Evolutionary conservation across 768 basidiomycete species (phyloP).

Genomic region (Hericium alpestre): DNA sequence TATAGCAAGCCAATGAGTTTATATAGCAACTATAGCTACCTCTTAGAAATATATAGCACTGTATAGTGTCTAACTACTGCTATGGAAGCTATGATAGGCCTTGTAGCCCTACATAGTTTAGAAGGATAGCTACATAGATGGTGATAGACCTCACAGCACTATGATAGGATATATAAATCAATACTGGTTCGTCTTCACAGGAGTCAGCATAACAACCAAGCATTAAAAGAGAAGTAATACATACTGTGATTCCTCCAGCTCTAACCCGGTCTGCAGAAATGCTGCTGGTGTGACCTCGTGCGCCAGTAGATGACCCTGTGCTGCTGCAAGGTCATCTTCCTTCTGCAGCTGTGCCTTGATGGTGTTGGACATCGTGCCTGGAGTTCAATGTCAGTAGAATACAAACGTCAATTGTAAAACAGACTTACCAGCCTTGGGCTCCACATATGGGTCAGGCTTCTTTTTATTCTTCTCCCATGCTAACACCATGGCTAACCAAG

Average conservation of each 20-base stretch:
- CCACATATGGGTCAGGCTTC: background rate
- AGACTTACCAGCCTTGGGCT: background rate
- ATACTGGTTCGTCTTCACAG: too few species aligned
- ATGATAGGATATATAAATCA: too few species aligned
- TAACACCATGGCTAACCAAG: background rate
- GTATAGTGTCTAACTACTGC: too few species aligned
- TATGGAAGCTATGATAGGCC: too few species aligned
- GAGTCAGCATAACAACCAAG: too few species aligned
- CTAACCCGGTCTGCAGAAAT: background rate
- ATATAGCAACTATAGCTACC: too few species aligned
- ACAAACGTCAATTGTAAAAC: too few species aligned
- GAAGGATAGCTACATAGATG: too few species aligned
- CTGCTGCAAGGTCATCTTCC: background rate
- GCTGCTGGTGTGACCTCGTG: background rate
- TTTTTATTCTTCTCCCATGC: background rate
- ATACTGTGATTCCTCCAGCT: background rate
- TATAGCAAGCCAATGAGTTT: too few species aligned
- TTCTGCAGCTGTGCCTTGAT: background rate
- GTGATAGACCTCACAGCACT: too few species aligned
- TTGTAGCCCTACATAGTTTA: too few species aligned
- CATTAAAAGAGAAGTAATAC: background rate
- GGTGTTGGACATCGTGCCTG: background rate
- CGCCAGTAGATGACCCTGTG: background rate
- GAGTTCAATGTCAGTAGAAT: background rate
- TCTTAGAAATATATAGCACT: too few species aligned